A percentile compares a stretch with the other conserved stretches of the same genome.
Conservation (phyloP, 106 monocot genomes). For the Allium cepa region DNA sequence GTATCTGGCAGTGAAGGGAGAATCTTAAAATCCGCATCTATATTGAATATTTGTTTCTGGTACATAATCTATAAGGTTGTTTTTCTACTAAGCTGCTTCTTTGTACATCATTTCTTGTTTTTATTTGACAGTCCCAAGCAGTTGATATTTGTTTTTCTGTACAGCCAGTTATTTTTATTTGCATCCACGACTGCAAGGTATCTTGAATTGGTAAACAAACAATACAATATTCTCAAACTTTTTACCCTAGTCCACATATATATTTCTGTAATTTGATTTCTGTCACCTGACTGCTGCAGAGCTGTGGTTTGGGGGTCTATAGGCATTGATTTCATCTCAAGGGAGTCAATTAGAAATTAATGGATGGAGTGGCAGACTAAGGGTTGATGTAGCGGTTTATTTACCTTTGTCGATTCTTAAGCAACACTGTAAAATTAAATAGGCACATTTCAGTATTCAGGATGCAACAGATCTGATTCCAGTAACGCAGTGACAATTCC, state of each 20-base stretch:
- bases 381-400: constrained; percentile 39
- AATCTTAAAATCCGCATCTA: constrained; percentile 23
- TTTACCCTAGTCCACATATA: not conserved
- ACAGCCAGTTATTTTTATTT: too few relatives aligned
- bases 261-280: constrained; percentile 7
- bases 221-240: not conserved
- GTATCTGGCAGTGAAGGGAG: too few relatives aligned
- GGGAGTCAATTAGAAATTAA: constrained; percentile 67
- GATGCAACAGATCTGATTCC: constrained; percentile 49
- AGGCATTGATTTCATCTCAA: constrained; percentile 60
- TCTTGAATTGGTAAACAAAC: constrained; percentile 74
- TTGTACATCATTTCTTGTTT: too few relatives aligned
- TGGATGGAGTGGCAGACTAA: constrained; percentile 52
- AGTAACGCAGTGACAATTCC: constrained; percentile 48
- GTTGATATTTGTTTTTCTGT: too few relatives aligned
- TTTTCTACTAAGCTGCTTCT: constrained; percentile 39
- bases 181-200: constrained; percentile 36
- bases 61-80: constrained; percentile 75
- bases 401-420: not conserved
- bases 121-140: too few relatives aligned
- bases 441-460: constrained; percentile 26
- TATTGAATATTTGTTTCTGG: constrained; percentile 39
- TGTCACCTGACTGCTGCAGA: constrained; percentile 29
- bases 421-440: not conserved
- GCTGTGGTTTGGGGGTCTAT: constrained; percentile 71